Conservation (phyloP, 352 stramenopile genomes). For the Saprolegnia diclina region DNA sequence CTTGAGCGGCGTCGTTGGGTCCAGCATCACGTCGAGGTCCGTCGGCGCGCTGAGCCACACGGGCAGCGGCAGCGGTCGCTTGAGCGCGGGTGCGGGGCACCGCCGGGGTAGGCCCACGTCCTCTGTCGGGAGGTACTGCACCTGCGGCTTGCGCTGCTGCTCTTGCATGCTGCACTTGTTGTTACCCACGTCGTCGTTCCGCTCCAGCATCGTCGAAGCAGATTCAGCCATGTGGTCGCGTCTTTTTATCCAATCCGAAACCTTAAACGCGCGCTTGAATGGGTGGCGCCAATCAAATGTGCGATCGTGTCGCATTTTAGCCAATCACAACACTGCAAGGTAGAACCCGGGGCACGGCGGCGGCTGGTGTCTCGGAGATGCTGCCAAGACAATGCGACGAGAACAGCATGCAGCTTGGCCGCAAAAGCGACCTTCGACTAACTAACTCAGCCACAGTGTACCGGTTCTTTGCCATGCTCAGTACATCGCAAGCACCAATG, state of each 20-base stretch:
- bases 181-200: not conserved
- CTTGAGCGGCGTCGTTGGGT: conserved; percentile 11
- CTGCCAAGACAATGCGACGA: too few species aligned
- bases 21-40: not conserved
- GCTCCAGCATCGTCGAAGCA: not conserved
- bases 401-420: too few species aligned
- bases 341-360: not conserved
- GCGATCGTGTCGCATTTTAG: not conserved
- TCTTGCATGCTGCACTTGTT: too few species aligned
- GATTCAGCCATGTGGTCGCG: not conserved
- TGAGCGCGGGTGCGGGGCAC: not conserved
- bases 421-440: too few species aligned
- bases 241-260: conserved; percentile 9
- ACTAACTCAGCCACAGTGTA: too few species aligned
- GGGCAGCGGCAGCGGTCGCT: conserved; percentile 28
- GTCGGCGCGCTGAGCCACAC: conserved; percentile 34
- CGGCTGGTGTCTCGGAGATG: too few species aligned
- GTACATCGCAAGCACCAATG: too few species aligned
- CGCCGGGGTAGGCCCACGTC: not conserved
- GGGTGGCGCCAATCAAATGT: not conserved
- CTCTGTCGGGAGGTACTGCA: not conserved
- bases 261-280: not conserved
- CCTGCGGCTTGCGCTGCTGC: not conserved
- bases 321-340: not conserved
- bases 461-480: too few species aligned